These are phyloP conservation scores for Bruguiera gymnorhiza DNA, from an alignment of 345 rosid species.

Conservation along the genomic window DNA sequence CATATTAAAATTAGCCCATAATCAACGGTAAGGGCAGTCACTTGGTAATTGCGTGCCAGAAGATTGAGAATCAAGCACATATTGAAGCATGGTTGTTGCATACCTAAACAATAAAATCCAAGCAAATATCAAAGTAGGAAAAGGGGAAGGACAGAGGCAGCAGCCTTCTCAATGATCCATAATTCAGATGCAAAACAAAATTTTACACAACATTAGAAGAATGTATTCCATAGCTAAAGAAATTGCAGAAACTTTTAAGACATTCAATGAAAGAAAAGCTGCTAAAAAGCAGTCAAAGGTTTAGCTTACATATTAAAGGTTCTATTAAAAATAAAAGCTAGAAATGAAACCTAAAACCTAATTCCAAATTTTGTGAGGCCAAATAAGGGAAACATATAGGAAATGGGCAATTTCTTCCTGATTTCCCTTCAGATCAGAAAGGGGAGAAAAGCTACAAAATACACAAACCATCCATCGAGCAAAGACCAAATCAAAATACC, in stretches of 20 bases:
- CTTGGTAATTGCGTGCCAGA: background rate
- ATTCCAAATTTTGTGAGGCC: slow-evolving; percentile 16
- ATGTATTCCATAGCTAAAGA: background rate
- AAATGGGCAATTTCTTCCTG: background rate
- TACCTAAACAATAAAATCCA: no score
- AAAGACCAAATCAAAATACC: slow-evolving; percentile 7
- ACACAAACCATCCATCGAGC: slow-evolving; percentile 13
- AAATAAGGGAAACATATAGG: slow-evolving; percentile 11
- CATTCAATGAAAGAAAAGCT: slow-evolving; percentile 10
- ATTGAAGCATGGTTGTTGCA: no score
- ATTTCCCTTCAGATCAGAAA: slow-evolving; percentile 7
- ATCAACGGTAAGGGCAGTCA: background rate
- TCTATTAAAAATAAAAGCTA: slow-evolving; percentile 6
- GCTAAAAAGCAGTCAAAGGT: slow-evolving; percentile 10
- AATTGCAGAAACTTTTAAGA: background rate
- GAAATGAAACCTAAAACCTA: slow-evolving; percentile 10
- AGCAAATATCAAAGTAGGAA: background rate
- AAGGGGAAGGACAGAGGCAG: background rate
- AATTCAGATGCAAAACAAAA: background rate
- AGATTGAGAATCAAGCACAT: no score
- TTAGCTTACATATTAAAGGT: slow-evolving; percentile 17
- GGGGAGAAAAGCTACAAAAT: slow-evolving; percentile 2
- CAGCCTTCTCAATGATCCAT: background rate
- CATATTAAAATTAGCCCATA: background rate
- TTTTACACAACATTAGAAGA: background rate